Evolutionary conservation across 768 basidiomycete genomes (phyloP), one percentile per base, ranked within the genome.

Genomic region (Termitomyces sp.): DNA sequence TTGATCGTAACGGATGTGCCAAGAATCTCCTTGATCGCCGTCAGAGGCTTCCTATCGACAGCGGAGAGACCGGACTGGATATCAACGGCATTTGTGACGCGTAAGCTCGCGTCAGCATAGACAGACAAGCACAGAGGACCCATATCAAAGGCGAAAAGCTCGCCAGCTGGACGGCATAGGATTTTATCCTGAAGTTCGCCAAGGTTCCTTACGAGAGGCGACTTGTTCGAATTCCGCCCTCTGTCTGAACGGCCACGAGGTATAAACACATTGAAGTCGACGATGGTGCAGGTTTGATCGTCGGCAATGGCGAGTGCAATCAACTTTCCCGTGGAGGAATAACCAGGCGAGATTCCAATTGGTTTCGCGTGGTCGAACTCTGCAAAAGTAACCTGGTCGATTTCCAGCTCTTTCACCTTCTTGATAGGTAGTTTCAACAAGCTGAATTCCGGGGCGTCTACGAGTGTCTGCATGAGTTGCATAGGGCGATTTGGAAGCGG

Each of bases 81-180:
- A 64, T 87, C 84, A 41, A 87, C 67, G n/a, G 75, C 84, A 33
- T 78, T 75, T 7, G 69, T 65, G 45, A 87, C 63, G 41, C 76
- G 76, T 24, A 86, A 62, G 2, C 67, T 64, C 45, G 76, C 68
- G 41, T 81, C 75, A 37, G 60, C 63, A 63, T 75, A 79, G 6
- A 88, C 72, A 0, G 78, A 74, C 67, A 85, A 74, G 0, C 79
- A 73, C 16, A 87, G 67, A 0, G 76, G 76, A 1, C 66, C 81
- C 63, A 85, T 74, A 64, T 84, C 80, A 63, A 88, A 87, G 0
- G 80, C 82, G 48, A 76, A 79, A 46, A 84, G 66, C 15, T 77
- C 75, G 48, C 77, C 77, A 8, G 67, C 68, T 2, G 70, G 53
- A 55, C 78, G 78, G 65, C 77, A 80, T 3, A 87, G 71, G 30